These are phyloP conservation scores for Conticribra guillardii DNA, from an alignment of 108 stramenopile genomes.

Conservation along the genomic window DNA sequence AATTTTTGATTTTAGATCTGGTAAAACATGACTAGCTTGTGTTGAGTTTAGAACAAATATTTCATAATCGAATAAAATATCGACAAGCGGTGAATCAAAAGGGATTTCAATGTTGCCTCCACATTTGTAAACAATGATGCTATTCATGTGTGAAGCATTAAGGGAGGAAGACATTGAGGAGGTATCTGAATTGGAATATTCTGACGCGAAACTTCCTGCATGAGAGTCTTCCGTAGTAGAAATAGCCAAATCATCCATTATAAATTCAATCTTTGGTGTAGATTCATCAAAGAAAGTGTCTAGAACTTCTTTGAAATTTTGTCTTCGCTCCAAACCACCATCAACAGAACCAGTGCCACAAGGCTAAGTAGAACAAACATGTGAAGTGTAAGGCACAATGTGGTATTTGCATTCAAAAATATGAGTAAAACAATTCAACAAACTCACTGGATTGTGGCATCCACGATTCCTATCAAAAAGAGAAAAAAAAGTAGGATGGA, in stretches of 20 bases:
- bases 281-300: neutral
- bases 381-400: neutral
- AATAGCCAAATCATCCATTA: neutral
- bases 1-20: conserved; percentile 7
- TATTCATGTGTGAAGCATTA: neutral
- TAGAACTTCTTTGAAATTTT: neutral
- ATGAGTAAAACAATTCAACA: neutral
- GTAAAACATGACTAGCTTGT: neutral
- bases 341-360: neutral
- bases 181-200: neutral
- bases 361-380: neutral
- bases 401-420: neutral
- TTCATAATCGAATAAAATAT: conserved; percentile 23
- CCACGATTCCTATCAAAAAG: conserved; percentile 4
- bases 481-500: neutral
- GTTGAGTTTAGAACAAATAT: neutral
- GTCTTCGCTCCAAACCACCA: neutral
- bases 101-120: conserved; percentile 5
- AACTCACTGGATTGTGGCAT: conserved; percentile 17
- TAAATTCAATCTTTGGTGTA: neutral
- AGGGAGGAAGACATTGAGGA: neutral
- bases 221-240: neutral
- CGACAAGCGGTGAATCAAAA: neutral
- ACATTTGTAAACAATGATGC: conserved; percentile 9
- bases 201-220: neutral